Percentiles rank a stretch among this genome's conserved stretches.
Evolutionary conservation across 2,329 filamentous ascomycete genomes (phyloP).

Genomic region (Bipolaris bicolor): DNA sequence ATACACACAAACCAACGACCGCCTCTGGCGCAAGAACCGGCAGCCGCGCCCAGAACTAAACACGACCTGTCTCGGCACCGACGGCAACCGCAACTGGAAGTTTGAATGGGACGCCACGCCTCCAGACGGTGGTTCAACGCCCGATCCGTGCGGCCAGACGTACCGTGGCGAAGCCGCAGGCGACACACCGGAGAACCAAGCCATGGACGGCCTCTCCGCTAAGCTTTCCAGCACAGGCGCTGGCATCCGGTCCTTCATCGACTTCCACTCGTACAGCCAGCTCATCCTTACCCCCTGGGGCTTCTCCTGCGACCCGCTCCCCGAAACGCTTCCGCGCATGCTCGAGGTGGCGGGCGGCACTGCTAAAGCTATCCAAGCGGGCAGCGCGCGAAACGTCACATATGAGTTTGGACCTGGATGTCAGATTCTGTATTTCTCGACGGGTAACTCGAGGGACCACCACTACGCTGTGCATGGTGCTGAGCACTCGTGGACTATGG

Average conservation of each 20-base stretch:
- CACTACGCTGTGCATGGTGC: conserved; percentile 50
- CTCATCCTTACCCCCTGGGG: conserved; percentile 65
- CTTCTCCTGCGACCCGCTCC: conserved; percentile 43
- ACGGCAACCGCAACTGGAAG: conserved; percentile 47
- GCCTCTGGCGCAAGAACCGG: conserved; percentile 47
- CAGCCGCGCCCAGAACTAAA: conserved; percentile 38
- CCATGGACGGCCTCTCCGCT: conserved; percentile 54
- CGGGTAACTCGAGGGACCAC: conserved; percentile 53
- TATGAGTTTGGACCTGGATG: conserved; percentile 59
- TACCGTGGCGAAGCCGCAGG: conserved; percentile 42
- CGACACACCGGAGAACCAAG: conserved; percentile 42
- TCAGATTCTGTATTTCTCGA: conserved; percentile 64
- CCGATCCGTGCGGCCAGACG: conserved; percentile 40
- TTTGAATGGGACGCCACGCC: conserved; percentile 40
- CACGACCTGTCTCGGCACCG: conserved; percentile 39
- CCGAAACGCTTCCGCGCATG: conserved; percentile 57
- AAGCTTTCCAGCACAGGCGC: conserved; percentile 47
- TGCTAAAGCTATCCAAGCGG: conserved; percentile 57
- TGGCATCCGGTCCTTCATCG: conserved; percentile 66
- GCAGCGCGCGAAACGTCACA: conserved; percentile 37
- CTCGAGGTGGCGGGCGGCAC: conserved; percentile 43
- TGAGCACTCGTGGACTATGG: conserved; percentile 54
- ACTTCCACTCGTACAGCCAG: conserved; percentile 69
- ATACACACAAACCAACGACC: conserved; percentile 43
- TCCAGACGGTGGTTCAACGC: conserved; percentile 32